Percentiles rank a stretch among this genome's conserved stretches.
These are phyloP conservation scores for Stephanodiscus triporus DNA, from an alignment of 108 stramenopile genomes.

Conservation along the genomic window DNA sequence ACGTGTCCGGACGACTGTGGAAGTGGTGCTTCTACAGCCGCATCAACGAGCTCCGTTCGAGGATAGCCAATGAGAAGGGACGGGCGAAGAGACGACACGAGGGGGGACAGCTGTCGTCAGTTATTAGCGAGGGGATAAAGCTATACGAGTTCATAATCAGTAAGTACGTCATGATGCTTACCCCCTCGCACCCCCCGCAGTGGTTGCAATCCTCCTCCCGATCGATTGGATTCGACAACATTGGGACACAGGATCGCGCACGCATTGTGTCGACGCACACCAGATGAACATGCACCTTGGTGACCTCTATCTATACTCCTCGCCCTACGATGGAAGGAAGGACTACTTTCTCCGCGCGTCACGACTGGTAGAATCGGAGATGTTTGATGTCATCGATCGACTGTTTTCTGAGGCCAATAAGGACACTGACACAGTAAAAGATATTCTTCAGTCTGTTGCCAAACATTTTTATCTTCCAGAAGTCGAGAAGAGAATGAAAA, in stretches of 20 bases:
- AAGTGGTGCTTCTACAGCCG: conserved; percentile 75
- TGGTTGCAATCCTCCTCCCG: conserved; percentile 15
- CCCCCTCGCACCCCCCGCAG: conserved; percentile 6
- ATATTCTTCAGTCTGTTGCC: conserved; percentile 34
- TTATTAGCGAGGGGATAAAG: conserved; percentile 65
- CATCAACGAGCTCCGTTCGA: conserved; percentile 55
- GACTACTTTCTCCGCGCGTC: conserved; percentile 57
- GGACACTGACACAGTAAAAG: conserved; percentile 45
- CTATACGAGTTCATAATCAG: conserved; percentile 70
- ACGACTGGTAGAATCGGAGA: conserved; percentile 47
- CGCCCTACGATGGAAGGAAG: conserved; percentile 55
- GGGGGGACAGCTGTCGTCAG: conserved; percentile 42
- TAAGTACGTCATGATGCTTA: conserved; percentile 51
- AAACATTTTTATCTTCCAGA: conserved; percentile 26
- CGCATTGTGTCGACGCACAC: conserved; percentile 46
- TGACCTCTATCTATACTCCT: conserved; percentile 73
- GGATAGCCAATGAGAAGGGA: conserved; percentile 55
- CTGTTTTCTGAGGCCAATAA: conserved; percentile 43
- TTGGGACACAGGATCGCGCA: not conserved
- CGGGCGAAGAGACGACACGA: conserved; percentile 26
- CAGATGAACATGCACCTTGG: conserved; percentile 69
- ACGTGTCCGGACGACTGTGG: conserved; percentile 69
- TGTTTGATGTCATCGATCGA: conserved; percentile 30
- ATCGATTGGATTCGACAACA: conserved; percentile 4
- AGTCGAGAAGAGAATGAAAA: conserved; percentile 40